Evolutionary conservation across 2,329 filamentous ascomycete species (phyloP).

Genomic region (Aschersonia sp.): DNA sequence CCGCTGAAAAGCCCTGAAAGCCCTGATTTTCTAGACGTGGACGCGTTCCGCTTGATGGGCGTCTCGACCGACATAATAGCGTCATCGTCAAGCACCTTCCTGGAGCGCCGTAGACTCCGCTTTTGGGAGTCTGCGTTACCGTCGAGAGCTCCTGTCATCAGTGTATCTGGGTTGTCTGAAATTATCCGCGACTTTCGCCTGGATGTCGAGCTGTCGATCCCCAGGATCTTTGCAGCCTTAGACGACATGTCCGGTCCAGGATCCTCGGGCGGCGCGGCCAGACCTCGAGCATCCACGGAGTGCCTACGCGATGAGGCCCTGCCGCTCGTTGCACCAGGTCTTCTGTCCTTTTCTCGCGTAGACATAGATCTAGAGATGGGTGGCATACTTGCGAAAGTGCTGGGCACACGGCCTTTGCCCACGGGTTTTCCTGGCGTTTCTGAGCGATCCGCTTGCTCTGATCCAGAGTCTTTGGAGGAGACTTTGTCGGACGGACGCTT

Average conservation of each 20-base stretch:
- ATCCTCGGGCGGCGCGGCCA: constrained; percentile 62
- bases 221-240: constrained; percentile 68
- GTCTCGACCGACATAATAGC: constrained; percentile 21
- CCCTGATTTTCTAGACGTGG: constrained; percentile 35
- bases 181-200: constrained; percentile 31
- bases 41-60: constrained; percentile 18
- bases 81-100: constrained; percentile 23
- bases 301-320: constrained; percentile 55
- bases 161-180: constrained; percentile 33
- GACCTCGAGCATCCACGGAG: constrained; percentile 50
- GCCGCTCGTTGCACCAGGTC: constrained; percentile 28
- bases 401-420: constrained; percentile 39
- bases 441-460: constrained; percentile 49
- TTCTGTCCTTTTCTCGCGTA: constrained; percentile 43
- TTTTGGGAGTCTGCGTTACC: constrained; percentile 18
- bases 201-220: constrained; percentile 31
- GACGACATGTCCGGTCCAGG: constrained; percentile 48
- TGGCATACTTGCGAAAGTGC: constrained; percentile 50
- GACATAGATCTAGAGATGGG: constrained; percentile 57
- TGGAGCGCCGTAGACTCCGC: constrained; percentile 18
- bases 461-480: constrained; percentile 55
- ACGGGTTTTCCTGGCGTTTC: constrained; percentile 30
- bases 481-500: constrained; percentile 40
- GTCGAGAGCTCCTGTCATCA: constrained; percentile 29
- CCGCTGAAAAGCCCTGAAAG: constrained; percentile 49